Percentiles rank a stretch among this genome's conserved stretches.
Conservation (phyloP, 495 filamentous ascomycete genomes). For the Tuber aestivum region DNA sequence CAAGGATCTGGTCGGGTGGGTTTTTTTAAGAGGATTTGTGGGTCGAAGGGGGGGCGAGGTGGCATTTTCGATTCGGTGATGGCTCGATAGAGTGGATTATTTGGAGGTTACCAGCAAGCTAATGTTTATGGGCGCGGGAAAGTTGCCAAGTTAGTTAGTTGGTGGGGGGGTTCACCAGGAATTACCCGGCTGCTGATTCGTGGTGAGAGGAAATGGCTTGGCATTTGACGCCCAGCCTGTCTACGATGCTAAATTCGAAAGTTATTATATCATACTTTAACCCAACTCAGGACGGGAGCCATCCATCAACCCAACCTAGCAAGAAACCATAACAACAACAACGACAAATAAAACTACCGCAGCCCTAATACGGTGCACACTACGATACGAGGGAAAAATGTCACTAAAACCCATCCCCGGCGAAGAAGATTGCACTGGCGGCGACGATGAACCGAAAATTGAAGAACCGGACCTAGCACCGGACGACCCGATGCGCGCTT, state of each 20-base stretch:
- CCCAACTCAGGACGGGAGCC: background rate
- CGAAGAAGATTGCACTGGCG: slow-evolving; percentile 10
- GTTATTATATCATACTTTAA: no score
- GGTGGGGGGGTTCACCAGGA: slow-evolving; percentile 7
- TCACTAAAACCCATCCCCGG: slow-evolving; percentile 34
- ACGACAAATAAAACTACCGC: background rate
- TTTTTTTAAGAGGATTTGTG: slow-evolving; percentile 31
- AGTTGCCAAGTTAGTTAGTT: background rate
- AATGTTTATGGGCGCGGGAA: background rate
- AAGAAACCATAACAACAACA: background rate
- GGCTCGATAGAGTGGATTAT: background rate
- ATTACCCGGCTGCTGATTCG: background rate
- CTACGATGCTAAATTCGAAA: background rate
- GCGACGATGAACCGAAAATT: slow-evolving; percentile 56
- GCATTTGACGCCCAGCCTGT: background rate
- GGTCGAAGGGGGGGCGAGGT: slow-evolving; percentile 35
- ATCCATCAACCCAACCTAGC: background rate
- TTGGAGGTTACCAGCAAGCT: no score
- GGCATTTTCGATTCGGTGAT: slow-evolving; percentile 16
- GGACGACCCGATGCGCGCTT: slow-evolving; percentile 75
- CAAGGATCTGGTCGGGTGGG: slow-evolving; percentile 65
- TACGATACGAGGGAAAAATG: slow-evolving; percentile 10
- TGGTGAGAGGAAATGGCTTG: background rate
- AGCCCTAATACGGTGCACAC: background rate
- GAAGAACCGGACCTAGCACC: slow-evolving; percentile 49